These are phyloP conservation scores for Thermothelomyces thermophilus DNA, from an alignment of 2,329 filamentous ascomycete genomes.

Conservation along the genomic window DNA sequence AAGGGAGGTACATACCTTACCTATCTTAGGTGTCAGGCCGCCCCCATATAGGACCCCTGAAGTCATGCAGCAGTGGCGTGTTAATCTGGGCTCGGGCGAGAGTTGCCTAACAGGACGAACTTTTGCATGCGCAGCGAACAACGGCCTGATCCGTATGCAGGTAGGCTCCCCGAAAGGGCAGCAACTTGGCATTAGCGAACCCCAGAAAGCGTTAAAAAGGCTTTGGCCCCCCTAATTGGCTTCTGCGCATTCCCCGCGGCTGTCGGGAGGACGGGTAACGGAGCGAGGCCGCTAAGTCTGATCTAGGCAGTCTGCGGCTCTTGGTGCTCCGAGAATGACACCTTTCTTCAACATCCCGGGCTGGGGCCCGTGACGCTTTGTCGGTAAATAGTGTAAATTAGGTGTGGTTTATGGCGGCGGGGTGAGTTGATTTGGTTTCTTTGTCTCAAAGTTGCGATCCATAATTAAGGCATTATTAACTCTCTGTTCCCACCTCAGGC, in stretches of 20 bases:
- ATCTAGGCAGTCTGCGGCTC: constrained; percentile 24
- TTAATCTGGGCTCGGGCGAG: too few species aligned
- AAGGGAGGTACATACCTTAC: too few species aligned
- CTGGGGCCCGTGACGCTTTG: neutral
- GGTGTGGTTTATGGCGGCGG: neutral
- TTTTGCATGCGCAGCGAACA: too few species aligned
- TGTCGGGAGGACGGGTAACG: constrained; percentile 21
- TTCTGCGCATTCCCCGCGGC: constrained; percentile 15
- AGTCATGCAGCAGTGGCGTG: too few species aligned
- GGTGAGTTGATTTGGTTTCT: neutral
- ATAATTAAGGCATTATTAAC: too few species aligned
- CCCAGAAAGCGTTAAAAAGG: constrained; percentile 2
- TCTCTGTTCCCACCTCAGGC: too few species aligned
- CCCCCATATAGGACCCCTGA: too few species aligned
- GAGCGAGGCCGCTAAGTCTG: constrained; percentile 20
- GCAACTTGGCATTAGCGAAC: neutral
- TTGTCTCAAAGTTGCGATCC: too few species aligned
- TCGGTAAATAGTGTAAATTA: neutral
- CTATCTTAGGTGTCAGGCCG: too few species aligned
- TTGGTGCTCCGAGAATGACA: constrained; percentile 27
- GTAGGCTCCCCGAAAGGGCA: too few species aligned
- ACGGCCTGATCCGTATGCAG: too few species aligned
- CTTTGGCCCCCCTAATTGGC: constrained; percentile 10
- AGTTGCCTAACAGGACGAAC: too few species aligned
- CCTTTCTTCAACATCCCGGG: constrained; percentile 18